A percentile compares a stretch with the other conserved stretches of the same genome.
Evolutionary conservation across 495 filamentous ascomycete species (phyloP).

Genomic region (Peziza echinospora): DNA sequence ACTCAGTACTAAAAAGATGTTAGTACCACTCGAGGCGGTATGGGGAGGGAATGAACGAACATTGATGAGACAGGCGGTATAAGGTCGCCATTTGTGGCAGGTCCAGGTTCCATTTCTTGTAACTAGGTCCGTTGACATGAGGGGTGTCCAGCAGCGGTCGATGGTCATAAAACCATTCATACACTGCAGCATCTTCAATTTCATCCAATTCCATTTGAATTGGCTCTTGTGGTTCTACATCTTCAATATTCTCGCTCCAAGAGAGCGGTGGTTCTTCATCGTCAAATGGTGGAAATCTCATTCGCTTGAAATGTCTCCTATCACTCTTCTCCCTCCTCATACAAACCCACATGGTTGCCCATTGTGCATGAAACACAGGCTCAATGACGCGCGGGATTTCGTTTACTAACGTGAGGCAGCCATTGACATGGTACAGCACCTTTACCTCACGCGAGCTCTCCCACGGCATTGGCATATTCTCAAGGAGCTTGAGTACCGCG

Average conservation of each 20-base stretch:
- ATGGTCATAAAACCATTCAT: slow-evolving; percentile 97
- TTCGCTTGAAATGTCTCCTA: slow-evolving; percentile 87
- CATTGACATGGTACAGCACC: slow-evolving; percentile 95
- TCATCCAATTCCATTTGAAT: slow-evolving; percentile 99
- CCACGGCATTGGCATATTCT: slow-evolving; percentile 99
- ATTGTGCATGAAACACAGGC: slow-evolving; percentile 95
- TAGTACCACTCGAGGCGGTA: background rate
- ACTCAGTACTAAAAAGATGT: slow-evolving; percentile 36
- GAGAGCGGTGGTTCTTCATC: slow-evolving; percentile 95
- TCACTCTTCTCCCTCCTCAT: slow-evolving; percentile 98
- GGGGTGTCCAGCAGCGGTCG: slow-evolving; percentile 74
- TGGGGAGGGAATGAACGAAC: background rate
- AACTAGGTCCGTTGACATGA: slow-evolving; percentile 91
- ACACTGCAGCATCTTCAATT: slow-evolving; percentile 73
- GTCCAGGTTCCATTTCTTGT: slow-evolving; percentile 86
- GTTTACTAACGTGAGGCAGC: slow-evolving; percentile 90
- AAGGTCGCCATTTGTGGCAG: slow-evolving; percentile 92
- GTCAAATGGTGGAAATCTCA: slow-evolving; percentile 97
- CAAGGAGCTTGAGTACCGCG: slow-evolving; percentile 91
- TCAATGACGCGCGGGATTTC: slow-evolving; percentile 94
- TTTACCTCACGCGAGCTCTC: slow-evolving; percentile 89
- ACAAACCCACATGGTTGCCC: slow-evolving; percentile 98
- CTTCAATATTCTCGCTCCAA: slow-evolving; percentile 97
- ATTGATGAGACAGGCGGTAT: slow-evolving; percentile 71
- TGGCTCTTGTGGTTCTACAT: slow-evolving; percentile 90